phyloP scores from a whole-genome alignment of 2,329 filamentous ascomycete genomes.

The Epichloe gansuensis region DNA sequence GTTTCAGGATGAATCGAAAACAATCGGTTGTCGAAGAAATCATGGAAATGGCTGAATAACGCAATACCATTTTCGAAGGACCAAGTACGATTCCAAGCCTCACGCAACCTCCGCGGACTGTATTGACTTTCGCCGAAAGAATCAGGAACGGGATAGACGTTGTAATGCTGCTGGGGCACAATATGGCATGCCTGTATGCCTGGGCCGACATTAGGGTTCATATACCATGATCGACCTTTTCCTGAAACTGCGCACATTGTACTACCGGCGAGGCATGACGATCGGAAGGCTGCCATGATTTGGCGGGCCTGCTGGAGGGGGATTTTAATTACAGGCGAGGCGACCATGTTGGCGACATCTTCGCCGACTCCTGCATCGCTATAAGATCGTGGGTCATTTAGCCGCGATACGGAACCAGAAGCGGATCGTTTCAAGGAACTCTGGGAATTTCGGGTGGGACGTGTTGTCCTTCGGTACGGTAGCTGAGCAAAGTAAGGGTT shows the following conservation, averaged over 20 bases:
- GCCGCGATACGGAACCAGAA: not conserved
- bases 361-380: not conserved
- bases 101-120: not conserved
- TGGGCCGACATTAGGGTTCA: not conserved
- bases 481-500: not conserved
- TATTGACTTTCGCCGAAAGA: not conserved
- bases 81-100: slow-evolving; percentile 2
- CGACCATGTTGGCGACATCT: not conserved
- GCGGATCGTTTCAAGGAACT: not conserved
- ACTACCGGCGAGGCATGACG: not conserved
- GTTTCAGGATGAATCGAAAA: not conserved
- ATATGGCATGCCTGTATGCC: slow-evolving; percentile 4
- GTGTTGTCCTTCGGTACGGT: not conserved
- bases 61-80: not conserved
- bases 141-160: slow-evolving; percentile 1
- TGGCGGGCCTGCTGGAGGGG: not conserved
- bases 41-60: not conserved
- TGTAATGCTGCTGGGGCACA: slow-evolving; percentile 3
- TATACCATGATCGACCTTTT: slow-evolving; percentile 2
- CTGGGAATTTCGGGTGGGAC: not conserved
- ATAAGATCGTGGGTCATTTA: not conserved
- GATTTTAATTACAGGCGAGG: not conserved
- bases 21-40: not conserved
- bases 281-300: slow-evolving; percentile 1
- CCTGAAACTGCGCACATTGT: slow-evolving; percentile 1